phyloP scores from a whole-genome alignment of 495 filamentous ascomycete species.

The Geoglossum glabrum region DNA sequence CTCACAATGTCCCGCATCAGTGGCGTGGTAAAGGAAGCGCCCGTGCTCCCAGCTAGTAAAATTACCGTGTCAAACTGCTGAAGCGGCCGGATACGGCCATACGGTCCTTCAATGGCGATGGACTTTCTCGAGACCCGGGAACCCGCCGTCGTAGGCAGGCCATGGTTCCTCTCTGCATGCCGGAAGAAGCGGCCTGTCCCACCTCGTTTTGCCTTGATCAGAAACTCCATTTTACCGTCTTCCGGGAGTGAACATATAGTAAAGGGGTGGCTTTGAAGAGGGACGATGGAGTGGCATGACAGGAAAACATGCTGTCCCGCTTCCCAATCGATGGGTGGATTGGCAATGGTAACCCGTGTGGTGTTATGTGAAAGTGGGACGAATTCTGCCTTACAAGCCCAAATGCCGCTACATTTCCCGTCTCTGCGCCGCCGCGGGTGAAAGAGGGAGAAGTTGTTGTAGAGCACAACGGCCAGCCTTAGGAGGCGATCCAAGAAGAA shows the following conservation, averaged over 20 bases:
- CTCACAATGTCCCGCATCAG: constrained; percentile 30
- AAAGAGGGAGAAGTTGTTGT: constrained; percentile 45
- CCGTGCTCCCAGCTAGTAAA: constrained; percentile 40
- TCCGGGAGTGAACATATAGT: constrained; percentile 47
- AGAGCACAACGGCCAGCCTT: constrained; percentile 31
- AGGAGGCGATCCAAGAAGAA: constrained; percentile 49
- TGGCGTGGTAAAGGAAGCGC: constrained; percentile 34
- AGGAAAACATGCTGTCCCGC: constrained; percentile 68
- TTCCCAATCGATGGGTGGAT: constrained; percentile 38
- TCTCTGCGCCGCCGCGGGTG: constrained; percentile 17
- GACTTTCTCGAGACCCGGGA: constrained; percentile 3
- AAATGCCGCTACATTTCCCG: constrained; percentile 4
- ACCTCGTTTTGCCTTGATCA: constrained; percentile 50
- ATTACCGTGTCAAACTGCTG: constrained; percentile 37
- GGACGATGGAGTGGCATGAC: constrained; percentile 44
- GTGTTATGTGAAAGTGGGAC: constrained; percentile 38
- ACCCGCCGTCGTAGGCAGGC: constrained; percentile 31
- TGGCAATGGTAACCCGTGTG: constrained; percentile 51
- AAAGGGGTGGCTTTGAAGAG: constrained; percentile 62
- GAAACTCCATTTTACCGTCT: constrained; percentile 43
- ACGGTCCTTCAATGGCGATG: constrained; percentile 29
- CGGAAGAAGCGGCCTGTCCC: constrained; percentile 46
- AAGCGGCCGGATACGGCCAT: constrained; percentile 27
- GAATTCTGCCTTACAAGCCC: constrained; percentile 37
- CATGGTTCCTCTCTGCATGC: constrained; percentile 32